Percentiles rank a stretch among this genome's conserved stretches.
phyloP scores from a whole-genome alignment of 2,329 filamentous ascomycete species.

The Huntiella moniliformis region DNA sequence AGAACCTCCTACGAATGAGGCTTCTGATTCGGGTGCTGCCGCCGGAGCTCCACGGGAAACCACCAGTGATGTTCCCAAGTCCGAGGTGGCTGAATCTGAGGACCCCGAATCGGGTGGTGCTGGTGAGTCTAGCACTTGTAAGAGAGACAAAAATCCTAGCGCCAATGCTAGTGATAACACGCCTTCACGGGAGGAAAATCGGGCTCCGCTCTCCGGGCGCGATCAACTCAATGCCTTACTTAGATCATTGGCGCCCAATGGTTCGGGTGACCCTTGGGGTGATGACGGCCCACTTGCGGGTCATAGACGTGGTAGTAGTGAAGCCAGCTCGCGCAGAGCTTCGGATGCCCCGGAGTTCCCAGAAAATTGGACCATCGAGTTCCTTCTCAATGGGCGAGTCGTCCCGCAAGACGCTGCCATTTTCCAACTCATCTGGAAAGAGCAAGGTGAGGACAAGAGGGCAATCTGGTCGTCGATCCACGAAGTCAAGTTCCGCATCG shows the following conservation, averaged over 20 bases:
- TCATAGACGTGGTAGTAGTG: conserved; percentile 12
- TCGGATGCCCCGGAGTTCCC: background rate
- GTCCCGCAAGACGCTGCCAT: conserved; percentile 88
- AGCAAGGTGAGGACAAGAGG: conserved; percentile 22
- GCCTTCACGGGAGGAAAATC: no score
- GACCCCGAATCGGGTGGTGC: no score
- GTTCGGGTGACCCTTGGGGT: conserved; percentile 33
- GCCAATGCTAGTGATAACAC: conserved; percentile 29
- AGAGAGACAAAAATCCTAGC: conserved; percentile 71
- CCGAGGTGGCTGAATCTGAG: conserved; percentile 18
- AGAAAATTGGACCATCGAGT: conserved; percentile 86
- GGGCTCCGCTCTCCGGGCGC: background rate
- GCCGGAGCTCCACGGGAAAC: background rate
- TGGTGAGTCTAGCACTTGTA: conserved; percentile 67
- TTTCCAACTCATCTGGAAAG: conserved; percentile 74
- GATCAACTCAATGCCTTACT: no score
- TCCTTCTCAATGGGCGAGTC: conserved; percentile 66
- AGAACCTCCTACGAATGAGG: background rate
- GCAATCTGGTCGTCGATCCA: conserved; percentile 85
- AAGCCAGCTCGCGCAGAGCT: background rate
- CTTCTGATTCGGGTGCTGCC: conserved; percentile 13
- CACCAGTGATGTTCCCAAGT: conserved; percentile 32
- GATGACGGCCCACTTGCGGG: conserved; percentile 83
- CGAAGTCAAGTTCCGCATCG: conserved; percentile 77
- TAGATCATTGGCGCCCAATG: conserved; percentile 21